These are phyloP conservation scores for Hymenoscyphus repandus DNA, from an alignment of 2,329 filamentous ascomycete species.

Conservation along the genomic window DNA sequence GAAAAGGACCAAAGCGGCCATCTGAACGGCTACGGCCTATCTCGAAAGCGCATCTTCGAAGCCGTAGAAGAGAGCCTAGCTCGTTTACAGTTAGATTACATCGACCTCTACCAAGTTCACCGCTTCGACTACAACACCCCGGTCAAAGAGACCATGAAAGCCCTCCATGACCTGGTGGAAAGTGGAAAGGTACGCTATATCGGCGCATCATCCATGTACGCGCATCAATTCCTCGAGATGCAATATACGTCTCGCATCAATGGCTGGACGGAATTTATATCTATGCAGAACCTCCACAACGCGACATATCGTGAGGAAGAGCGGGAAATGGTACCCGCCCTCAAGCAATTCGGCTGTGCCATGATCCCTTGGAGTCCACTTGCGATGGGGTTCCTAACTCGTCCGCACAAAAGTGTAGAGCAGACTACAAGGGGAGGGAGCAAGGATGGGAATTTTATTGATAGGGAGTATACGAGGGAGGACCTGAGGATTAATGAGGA, in stretches of 20 bases:
- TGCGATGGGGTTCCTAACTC: not conserved
- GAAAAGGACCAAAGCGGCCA: too few relatives aligned
- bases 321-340: conserved; percentile 31
- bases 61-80: conserved; percentile 56
- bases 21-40: conserved; percentile 46
- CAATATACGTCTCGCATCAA: conserved; percentile 46
- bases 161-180: conserved; percentile 51
- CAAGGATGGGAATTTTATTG: not conserved
- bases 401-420: conserved; percentile 7
- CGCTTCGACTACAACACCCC: conserved; percentile 46
- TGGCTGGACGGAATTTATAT: conserved; percentile 49
- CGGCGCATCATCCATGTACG: conserved; percentile 41
- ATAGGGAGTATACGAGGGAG: too few relatives aligned
- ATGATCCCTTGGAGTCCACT: not conserved
- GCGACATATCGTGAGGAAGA: conserved; percentile 53
- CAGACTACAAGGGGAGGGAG: conserved; percentile 17
- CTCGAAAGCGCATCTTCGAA: conserved; percentile 58
- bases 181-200: conserved; percentile 51
- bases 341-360: not conserved
- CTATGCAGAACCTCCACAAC: conserved; percentile 51
- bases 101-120: conserved; percentile 57
- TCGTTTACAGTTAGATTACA: conserved; percentile 49
- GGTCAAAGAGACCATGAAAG: conserved; percentile 54
- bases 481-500: conserved; percentile 23
- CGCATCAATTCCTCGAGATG: conserved; percentile 42